A percentile compares a stretch with the other conserved stretches of the same genome.
phyloP scores from a whole-genome alignment of 225 moss, liverwort and hornwort genomes.

The Sphagnum contortum region DNA sequence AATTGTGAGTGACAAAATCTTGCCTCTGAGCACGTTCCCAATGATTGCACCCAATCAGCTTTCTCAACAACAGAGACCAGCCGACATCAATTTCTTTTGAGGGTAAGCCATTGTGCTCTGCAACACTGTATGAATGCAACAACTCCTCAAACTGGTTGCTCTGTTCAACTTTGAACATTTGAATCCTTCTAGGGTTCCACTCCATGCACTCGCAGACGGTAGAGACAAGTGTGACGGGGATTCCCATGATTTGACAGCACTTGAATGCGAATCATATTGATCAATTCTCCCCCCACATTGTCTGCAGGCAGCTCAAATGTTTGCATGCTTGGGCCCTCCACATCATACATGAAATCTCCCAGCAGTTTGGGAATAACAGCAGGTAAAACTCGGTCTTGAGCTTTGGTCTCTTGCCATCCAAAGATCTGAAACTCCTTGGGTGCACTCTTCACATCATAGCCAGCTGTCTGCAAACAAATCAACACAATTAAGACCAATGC shows the following conservation, averaged over 20 bases:
- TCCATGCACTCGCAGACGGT: slow-evolving; percentile 80
- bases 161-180: no score
- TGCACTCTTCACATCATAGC: slow-evolving; percentile 81
- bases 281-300: slow-evolving; percentile 35
- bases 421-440: slow-evolving; percentile 75
- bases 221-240: slow-evolving; percentile 80
- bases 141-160: no score
- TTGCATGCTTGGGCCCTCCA: slow-evolving; percentile 55
- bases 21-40: no score
- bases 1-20: no score
- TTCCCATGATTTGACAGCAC: slow-evolving; percentile 81
- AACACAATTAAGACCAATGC: no score
- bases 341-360: slow-evolving; percentile 68
- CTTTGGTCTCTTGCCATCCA: slow-evolving; percentile 78
- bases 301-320: slow-evolving; percentile 64
- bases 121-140: no score
- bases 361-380: slow-evolving; percentile 34
- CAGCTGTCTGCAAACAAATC: slow-evolving; percentile 37
- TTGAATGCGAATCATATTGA: slow-evolving; percentile 73
- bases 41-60: no score
- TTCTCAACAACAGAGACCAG: no score
- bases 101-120: no score
- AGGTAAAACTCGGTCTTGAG: slow-evolving; percentile 40
- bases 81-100: no score
- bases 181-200: slow-evolving; percentile 23